Evolutionary conservation across 108 stramenopile species (phyloP).

Genomic region (Tribonema minus): DNA sequence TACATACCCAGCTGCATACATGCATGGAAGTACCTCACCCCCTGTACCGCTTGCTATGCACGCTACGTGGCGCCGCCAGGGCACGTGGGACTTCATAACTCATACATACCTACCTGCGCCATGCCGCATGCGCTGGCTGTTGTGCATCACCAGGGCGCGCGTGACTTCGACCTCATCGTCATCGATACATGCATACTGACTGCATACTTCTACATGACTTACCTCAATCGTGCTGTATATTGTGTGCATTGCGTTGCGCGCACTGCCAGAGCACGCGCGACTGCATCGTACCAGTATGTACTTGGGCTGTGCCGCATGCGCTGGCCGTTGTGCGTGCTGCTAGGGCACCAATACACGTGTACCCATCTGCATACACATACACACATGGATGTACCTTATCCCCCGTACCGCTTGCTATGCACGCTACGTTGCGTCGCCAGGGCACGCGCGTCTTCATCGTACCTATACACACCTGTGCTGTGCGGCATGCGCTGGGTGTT

Average conservation of each 20-base stretch:
- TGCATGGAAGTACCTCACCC: not conserved
- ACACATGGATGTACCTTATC: not conserved
- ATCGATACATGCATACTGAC: not conserved
- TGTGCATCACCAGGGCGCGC: not conserved
- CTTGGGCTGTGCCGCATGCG: too few relatives aligned
- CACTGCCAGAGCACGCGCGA: not conserved
- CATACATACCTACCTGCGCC: not conserved
- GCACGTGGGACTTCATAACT: not conserved
- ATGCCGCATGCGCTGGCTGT: not conserved
- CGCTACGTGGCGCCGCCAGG: not conserved
- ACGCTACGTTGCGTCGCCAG: not conserved
- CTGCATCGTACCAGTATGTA: too few relatives aligned
- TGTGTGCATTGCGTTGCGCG: not conserved
- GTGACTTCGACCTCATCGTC: not conserved
- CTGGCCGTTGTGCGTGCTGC: too few relatives aligned
- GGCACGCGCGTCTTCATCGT: not conserved
- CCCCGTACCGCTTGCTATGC: not conserved
- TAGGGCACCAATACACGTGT: too few relatives aligned
- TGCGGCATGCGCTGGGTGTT: not conserved
- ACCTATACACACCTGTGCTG: not conserved
- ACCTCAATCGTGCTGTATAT: too few relatives aligned
- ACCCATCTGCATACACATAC: too few relatives aligned
- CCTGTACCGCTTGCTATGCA: not conserved
- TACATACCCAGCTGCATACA: too few relatives aligned
- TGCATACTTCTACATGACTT: too few relatives aligned